Percentiles rank a stretch among this genome's conserved stretches.
phyloP scores from a whole-genome alignment of 148 eudicot genomes.

The Beta vulgaris region DNA sequence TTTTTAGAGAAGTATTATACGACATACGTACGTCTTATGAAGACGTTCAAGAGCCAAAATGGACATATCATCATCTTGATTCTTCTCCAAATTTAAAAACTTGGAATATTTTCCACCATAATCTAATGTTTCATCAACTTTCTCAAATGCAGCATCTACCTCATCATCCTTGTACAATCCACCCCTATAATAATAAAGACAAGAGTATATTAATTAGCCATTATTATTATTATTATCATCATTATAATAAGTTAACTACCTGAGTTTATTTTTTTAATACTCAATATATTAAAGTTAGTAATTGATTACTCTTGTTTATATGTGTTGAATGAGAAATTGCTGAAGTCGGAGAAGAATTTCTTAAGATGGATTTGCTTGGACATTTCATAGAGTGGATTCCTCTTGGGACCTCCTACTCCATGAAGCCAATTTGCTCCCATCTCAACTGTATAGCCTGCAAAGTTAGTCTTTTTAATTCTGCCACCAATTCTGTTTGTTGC shows the following conservation, averaged over 20 bases:
- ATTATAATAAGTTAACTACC: no score
- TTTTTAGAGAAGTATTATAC: no score
- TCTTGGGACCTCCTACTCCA: slow-evolving; percentile 26
- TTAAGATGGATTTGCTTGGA: slow-evolving; percentile 31
- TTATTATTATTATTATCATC: neutral
- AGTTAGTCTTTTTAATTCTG: slow-evolving; percentile 25
- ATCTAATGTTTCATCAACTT: neutral
- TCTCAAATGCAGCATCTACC: slow-evolving; percentile 8
- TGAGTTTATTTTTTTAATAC: no score
- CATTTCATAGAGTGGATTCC: slow-evolving; percentile 32
- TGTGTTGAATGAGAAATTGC: slow-evolving; percentile 23
- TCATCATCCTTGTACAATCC: neutral
- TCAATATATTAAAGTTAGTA: no score
- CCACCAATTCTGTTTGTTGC: slow-evolving; percentile 31
- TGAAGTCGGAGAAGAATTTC: slow-evolving; percentile 22
- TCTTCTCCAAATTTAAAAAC: neutral
- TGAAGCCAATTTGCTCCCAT: slow-evolving; percentile 36
- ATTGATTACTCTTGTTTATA: slow-evolving; percentile 29
- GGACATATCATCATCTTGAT: slow-evolving; percentile 22
- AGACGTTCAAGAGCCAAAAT: slow-evolving; percentile 19
- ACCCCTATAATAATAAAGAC: no score
- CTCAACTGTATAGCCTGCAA: slow-evolving; percentile 29
- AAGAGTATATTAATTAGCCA: no score
- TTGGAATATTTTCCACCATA: slow-evolving; percentile 1
- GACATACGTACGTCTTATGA: slow-evolving; percentile 9